Conservation (phyloP, 2,329 filamentous ascomycete species). For the Dactylellina sp. region DNA sequence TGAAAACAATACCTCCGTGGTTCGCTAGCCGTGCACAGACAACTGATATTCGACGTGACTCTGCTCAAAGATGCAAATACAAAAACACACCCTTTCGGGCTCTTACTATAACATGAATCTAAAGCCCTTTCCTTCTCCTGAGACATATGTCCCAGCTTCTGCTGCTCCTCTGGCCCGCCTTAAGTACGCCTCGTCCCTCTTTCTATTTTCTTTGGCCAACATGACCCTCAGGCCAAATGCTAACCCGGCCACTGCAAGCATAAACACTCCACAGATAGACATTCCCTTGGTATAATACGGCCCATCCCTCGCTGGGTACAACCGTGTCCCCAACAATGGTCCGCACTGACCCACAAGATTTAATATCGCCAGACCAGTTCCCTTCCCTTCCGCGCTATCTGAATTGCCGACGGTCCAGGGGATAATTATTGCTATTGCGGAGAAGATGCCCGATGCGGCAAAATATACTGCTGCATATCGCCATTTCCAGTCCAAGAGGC, state of each 20-base stretch:
- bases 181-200: slow-evolving; percentile 63
- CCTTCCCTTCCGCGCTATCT: slow-evolving; percentile 75
- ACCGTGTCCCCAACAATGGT: slow-evolving; percentile 72
- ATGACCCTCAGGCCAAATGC: slow-evolving; percentile 70
- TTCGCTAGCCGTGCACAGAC: too few species aligned
- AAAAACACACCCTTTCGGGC: background rate
- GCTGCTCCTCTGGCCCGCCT: slow-evolving; percentile 63
- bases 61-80: too few species aligned
- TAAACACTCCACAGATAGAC: slow-evolving; percentile 72
- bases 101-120: slow-evolving; percentile 66
- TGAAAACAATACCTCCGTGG: too few species aligned
- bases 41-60: too few species aligned
- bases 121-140: slow-evolving; percentile 62
- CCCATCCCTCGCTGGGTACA: slow-evolving; percentile 70
- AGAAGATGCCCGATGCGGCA: slow-evolving; percentile 74
- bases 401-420: slow-evolving; percentile 79
- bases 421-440: slow-evolving; percentile 76
- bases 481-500: slow-evolving; percentile 58
- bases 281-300: slow-evolving; percentile 74
- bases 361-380: slow-evolving; percentile 74
- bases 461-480: slow-evolving; percentile 68
- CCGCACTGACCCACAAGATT: slow-evolving; percentile 76
- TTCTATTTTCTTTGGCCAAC: slow-evolving; percentile 68
- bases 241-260: slow-evolving; percentile 72
- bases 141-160: slow-evolving; percentile 64